Conservation (phyloP, 2,329 filamentous ascomycete genomes). For the Chrysoporthe austroafricana region DNA sequence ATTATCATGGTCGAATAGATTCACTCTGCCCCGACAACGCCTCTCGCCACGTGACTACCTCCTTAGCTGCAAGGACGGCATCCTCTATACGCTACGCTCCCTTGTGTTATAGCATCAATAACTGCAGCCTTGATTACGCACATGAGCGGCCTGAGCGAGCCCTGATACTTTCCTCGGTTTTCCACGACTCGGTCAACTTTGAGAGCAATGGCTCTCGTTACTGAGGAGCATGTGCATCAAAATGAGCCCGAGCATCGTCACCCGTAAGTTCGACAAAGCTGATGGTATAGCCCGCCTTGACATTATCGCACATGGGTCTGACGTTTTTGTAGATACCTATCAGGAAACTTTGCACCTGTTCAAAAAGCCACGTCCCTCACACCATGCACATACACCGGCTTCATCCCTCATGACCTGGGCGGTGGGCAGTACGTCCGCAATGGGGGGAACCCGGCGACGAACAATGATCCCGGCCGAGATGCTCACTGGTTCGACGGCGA, state of each 20-base stretch:
- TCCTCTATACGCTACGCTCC: background rate
- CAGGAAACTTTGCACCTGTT: constrained; percentile 72
- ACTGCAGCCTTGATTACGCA: background rate
- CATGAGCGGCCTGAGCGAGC: background rate
- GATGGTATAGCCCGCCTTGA: background rate
- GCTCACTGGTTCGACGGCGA: constrained; percentile 78
- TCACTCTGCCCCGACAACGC: background rate
- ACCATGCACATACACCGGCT: constrained; percentile 59
- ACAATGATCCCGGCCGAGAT: constrained; percentile 63
- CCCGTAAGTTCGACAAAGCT: background rate
- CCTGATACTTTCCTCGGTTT: background rate
- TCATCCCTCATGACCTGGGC: constrained; percentile 65
- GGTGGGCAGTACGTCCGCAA: constrained; percentile 76
- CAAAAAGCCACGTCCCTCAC: constrained; percentile 58
- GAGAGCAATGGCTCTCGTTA: background rate
- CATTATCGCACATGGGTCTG: background rate
- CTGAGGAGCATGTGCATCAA: background rate
- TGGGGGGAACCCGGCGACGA: constrained; percentile 68
- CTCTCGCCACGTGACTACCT: background rate
- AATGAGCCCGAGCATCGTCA: background rate
- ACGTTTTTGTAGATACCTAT: constrained; percentile 54
- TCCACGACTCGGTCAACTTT: background rate
- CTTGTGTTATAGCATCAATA: background rate
- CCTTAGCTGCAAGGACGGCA: background rate
- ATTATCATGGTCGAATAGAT: background rate